Evolutionary conservation across 106 monocot genomes (phyloP).

Genomic region (Dendrobium officinale): DNA sequence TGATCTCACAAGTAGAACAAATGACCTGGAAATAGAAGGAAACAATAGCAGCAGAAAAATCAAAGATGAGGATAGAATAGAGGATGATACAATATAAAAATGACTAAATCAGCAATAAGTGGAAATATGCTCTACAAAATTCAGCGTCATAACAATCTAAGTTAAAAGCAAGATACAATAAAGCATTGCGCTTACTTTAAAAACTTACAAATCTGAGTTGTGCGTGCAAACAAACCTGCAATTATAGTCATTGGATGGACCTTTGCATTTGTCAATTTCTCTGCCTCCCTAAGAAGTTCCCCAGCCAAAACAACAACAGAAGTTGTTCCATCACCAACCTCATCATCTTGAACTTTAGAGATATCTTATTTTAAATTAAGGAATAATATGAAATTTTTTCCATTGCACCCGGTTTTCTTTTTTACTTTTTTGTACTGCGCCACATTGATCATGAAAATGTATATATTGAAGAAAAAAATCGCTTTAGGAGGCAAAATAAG

Average conservation of each 20-base stretch:
- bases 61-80: background rate
- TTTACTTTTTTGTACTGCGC: background rate
- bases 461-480: no score
- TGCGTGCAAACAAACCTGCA: constrained; percentile 30
- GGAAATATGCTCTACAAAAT: background rate
- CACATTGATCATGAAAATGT: no score
- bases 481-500: background rate
- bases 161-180: background rate
- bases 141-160: background rate
- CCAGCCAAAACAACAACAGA: constrained; percentile 82
- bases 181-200: background rate
- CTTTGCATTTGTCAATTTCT: constrained; percentile 56
- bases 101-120: background rate
- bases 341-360: constrained; percentile 86
- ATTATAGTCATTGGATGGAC: constrained; percentile 84
- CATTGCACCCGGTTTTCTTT: background rate
- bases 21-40: background rate
- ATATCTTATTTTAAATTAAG: constrained; percentile 54
- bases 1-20: background rate
- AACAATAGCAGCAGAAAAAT: background rate
- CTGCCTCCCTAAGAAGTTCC: constrained; percentile 72
- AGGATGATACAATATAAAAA: background rate
- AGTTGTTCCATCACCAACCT: constrained; percentile 81
- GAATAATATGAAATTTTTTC: constrained; percentile 14
- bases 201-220: background rate